Percentiles rank a stretch among this genome's conserved stretches.
Evolutionary conservation across 1,284 basidiomycete species (phyloP).

Genomic region (Naganishia sp.): DNA sequence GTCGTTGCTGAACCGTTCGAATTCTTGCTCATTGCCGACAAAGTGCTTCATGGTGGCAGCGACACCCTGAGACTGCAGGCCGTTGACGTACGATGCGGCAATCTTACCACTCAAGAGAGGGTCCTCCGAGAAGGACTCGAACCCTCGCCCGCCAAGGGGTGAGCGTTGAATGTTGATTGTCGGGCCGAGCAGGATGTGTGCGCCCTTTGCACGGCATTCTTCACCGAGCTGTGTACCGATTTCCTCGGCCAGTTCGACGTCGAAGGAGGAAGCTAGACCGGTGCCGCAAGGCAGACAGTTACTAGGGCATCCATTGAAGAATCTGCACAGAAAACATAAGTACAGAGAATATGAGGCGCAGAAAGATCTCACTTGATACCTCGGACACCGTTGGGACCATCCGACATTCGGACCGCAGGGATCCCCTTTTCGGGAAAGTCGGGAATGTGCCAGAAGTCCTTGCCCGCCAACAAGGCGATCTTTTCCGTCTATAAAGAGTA

Average conservation of each 20-base stretch:
- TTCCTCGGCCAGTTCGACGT: slow-evolving; percentile 61
- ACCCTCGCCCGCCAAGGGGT: slow-evolving; percentile 68
- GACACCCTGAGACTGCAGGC: slow-evolving; percentile 70
- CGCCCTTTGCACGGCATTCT: slow-evolving; percentile 69
- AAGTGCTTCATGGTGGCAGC: slow-evolving; percentile 57
- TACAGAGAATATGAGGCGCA: slow-evolving; percentile 61
- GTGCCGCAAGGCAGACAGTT: slow-evolving; percentile 40
- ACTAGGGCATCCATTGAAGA: slow-evolving; percentile 38
- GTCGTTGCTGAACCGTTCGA: slow-evolving; percentile 44
- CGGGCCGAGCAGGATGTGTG: slow-evolving; percentile 68
- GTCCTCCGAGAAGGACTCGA: slow-evolving; percentile 73
- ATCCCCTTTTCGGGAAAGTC: slow-evolving; percentile 62
- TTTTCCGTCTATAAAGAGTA: slow-evolving; percentile 59
- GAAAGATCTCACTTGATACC: slow-evolving; percentile 64
- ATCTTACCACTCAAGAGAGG: slow-evolving; percentile 70
- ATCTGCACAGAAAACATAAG: slow-evolving; percentile 32
- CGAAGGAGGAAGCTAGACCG: slow-evolving; percentile 40
- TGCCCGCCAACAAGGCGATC: slow-evolving; percentile 61
- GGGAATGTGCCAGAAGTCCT: slow-evolving; percentile 67
- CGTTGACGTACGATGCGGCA: slow-evolving; percentile 70
- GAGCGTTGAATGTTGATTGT: slow-evolving; percentile 78
- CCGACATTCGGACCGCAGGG: slow-evolving; percentile 55
- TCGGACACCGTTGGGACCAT: slow-evolving; percentile 61
- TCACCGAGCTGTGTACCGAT: slow-evolving; percentile 65
- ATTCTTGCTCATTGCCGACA: slow-evolving; percentile 52